Evolutionary conservation across 352 stramenopile genomes (phyloP), one percentile per base, ranked within the genome.

Genomic region (Globisporangium solare): DNA sequence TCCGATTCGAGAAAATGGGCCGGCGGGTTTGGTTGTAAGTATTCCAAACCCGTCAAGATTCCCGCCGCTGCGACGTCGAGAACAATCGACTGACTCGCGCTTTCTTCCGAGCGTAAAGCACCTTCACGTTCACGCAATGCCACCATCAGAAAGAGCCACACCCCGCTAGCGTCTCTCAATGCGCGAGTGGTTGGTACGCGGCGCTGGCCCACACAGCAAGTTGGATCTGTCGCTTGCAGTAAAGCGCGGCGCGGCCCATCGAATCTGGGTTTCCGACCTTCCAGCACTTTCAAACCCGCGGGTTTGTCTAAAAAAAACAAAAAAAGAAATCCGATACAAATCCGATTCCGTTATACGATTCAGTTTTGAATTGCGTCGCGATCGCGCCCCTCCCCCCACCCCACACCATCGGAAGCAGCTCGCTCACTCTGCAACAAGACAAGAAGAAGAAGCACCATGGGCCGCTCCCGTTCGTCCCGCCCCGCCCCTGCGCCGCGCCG

Each of bases 381-480:
- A 20, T 7, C 35, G 24, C 24, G 24, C 12, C 10, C 47, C n/a
- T 6, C 3, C 27, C 31, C 46, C 46, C 45, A 27, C 53, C 24
- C 31, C 10, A 22, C 53, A 74, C 62, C 67, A 54, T 50, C 68
- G 74, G 60, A 72, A 74, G 8, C n/a, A n/a, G n/a, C n/a, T n/a
- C n/a, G n/a, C 21, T 61, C 58, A 59, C 51, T 62, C 62, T 54
- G 60, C 49, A 61, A 63, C 50, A 61, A 40, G 61, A 46, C 47
- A 56, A 59, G 40, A 61, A 68, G 61, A 21, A 54, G 37, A 40
- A 64, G 40, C 20, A 74, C 32, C 24, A 88, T 92, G 82, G 82
- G 68, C 59, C 79, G 79, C 63, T 92, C 82, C 31, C 76, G 79
- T 71, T 81, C 66, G 49, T 89, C 81, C 17, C 74, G 78, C 51